Conservation (phyloP, 176 grass and related monocot species). For the Oryza officinalis region DNA sequence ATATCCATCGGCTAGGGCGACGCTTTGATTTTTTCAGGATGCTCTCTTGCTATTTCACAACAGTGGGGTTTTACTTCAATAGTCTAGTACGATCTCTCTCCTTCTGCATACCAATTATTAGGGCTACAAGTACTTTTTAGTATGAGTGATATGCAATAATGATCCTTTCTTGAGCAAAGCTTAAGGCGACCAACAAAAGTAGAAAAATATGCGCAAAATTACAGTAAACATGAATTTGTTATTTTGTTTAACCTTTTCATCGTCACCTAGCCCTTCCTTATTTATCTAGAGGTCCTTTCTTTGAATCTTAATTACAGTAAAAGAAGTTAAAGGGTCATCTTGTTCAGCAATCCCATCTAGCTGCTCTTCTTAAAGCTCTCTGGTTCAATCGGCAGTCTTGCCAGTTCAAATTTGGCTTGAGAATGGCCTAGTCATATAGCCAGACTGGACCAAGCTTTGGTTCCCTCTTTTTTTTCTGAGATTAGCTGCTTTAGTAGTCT, state of each 20-base stretch:
- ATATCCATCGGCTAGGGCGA: slow-evolving; percentile 76
- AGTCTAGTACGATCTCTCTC: slow-evolving; percentile 67
- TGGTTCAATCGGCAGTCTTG: not conserved
- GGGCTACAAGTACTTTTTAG: not conserved
- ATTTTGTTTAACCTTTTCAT: not conserved
- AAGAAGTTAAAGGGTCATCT: not conserved
- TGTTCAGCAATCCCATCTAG: not conserved
- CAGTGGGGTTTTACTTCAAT: slow-evolving; percentile 97
- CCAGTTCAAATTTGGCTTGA: not conserved
- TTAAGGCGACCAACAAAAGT: not conserved
- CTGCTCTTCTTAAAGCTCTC: not conserved
- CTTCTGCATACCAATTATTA: not conserved
- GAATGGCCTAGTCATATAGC: not conserved
- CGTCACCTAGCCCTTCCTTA: not conserved
- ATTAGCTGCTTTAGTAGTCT: not conserved
- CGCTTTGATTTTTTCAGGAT: slow-evolving; percentile 94
- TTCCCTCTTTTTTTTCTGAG: not conserved
- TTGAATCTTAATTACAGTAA: not conserved
- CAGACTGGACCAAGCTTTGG: not conserved
- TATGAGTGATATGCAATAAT: not conserved
- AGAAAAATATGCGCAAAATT: not conserved
- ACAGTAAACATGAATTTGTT: not conserved
- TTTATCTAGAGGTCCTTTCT: not conserved
- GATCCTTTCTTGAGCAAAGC: not conserved
- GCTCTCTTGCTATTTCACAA: slow-evolving; percentile 97